Conservation (phyloP, 345 rosid species). For the Arabidopsis arenosa region DNA sequence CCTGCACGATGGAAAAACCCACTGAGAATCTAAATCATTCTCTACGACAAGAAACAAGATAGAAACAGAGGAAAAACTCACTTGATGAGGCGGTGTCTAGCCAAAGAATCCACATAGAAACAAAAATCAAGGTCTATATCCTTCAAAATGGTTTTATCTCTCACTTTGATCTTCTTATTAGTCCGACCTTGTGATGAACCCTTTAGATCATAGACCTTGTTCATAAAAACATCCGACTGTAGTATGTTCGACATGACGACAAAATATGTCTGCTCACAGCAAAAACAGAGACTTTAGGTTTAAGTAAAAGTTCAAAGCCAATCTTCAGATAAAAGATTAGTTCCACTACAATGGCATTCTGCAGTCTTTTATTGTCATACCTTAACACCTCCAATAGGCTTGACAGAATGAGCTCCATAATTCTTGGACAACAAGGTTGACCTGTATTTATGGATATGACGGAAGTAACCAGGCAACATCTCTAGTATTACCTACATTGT, state of each 20-base stretch:
- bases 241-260: slow-evolving; percentile 52
- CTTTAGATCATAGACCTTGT: slow-evolving; percentile 60
- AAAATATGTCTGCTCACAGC: slow-evolving; percentile 59
- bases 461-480: slow-evolving; percentile 56
- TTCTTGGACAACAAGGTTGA: slow-evolving; percentile 48
- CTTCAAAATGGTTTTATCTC: slow-evolving; percentile 54
- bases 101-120: slow-evolving; percentile 56
- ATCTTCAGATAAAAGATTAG: neutral
- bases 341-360: neutral
- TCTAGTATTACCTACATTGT: slow-evolving; percentile 48
- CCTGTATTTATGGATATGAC: slow-evolving; percentile 48
- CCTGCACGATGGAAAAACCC: slow-evolving; percentile 33
- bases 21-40: slow-evolving; percentile 3
- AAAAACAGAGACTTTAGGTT: neutral
- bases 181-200: slow-evolving; percentile 63
- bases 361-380: slow-evolving; percentile 28
- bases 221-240: slow-evolving; percentile 47
- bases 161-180: slow-evolving; percentile 42
- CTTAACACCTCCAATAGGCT: slow-evolving; percentile 59
- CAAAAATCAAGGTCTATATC: slow-evolving; percentile 59
- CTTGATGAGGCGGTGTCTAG: slow-evolving; percentile 52
- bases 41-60: slow-evolving; percentile 24
- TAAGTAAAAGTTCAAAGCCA: neutral
- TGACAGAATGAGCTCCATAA: slow-evolving; percentile 61
- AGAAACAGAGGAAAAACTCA: slow-evolving; percentile 37